phyloP scores from a whole-genome alignment of 164 flowering plant species.

The Hamamelis virginiana region DNA sequence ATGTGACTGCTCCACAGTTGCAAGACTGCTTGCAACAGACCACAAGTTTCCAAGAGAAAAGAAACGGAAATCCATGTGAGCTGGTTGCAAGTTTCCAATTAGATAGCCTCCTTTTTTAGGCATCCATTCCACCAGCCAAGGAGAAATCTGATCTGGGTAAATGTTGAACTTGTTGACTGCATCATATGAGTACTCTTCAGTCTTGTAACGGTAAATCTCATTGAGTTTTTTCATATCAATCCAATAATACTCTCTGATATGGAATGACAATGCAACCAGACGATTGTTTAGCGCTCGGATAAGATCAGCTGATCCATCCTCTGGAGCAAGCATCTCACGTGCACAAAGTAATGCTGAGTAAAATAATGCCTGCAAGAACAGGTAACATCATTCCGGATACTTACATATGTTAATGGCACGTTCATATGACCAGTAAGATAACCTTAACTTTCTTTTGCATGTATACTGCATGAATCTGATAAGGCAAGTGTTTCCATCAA shows the following conservation, averaged over 20 bases:
- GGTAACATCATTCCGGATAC: not conserved
- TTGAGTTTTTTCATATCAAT: constrained; percentile 37
- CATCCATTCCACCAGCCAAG: constrained; percentile 54
- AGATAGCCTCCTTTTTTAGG: constrained; percentile 43
- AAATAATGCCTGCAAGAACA: constrained; percentile 42
- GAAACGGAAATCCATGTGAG: constrained; percentile 52
- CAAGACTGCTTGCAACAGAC: constrained; percentile 34
- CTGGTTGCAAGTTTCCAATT: constrained; percentile 50
- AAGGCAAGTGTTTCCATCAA: no score
- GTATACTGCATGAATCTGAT: no score
- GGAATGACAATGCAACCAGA: constrained; percentile 46
- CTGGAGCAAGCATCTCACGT: constrained; percentile 60
- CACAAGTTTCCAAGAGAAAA: constrained; percentile 42
- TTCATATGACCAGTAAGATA: no score
- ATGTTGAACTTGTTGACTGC: constrained; percentile 51
- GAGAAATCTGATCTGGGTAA: constrained; percentile 48
- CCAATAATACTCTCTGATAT: constrained; percentile 49
- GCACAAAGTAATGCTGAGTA: constrained; percentile 56
- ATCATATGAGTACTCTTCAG: constrained; percentile 45
- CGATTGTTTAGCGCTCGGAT: constrained; percentile 54
- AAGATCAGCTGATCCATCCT: constrained; percentile 55
- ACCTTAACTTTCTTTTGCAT: no score
- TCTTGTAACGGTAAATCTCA: constrained; percentile 40
- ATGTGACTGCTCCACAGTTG: constrained; percentile 37
- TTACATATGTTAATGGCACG: no score